A percentile compares a stretch with the other conserved stretches of the same genome.
Conservation (phyloP, 1,284 basidiomycete genomes). For the Entoloma clypeatum region DNA sequence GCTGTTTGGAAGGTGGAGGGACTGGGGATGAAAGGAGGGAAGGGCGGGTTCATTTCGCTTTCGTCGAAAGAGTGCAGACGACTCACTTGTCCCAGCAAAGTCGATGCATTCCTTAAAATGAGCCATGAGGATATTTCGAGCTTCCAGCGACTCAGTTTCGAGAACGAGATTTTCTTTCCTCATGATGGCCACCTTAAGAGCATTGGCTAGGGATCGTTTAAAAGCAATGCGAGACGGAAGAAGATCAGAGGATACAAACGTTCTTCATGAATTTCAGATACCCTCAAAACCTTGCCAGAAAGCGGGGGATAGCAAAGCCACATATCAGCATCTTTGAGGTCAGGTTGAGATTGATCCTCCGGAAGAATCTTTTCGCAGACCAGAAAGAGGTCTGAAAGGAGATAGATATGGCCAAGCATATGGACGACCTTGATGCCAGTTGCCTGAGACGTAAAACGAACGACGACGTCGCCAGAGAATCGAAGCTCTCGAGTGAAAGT, state of each 20-base stretch:
- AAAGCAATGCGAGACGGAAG: conserved; percentile 1
- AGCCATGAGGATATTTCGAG: conserved; percentile 65
- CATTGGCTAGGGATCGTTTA: conserved; percentile 47
- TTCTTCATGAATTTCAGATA: conserved; percentile 59
- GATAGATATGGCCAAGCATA: conserved; percentile 77
- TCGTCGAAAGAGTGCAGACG: background rate
- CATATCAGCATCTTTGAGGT: conserved; percentile 73
- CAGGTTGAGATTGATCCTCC: conserved; percentile 52
- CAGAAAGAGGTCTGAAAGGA: conserved; percentile 91
- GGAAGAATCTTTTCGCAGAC: conserved; percentile 80
- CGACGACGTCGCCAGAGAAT: conserved; percentile 68
- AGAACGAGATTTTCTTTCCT: conserved; percentile 82
- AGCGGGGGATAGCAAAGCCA: conserved; percentile 95
- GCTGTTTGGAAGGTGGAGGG: conserved; percentile 53
- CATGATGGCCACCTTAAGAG: conserved; percentile 81
- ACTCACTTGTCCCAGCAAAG: conserved; percentile 71
- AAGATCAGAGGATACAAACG: conserved; percentile 34
- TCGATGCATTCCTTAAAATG: conserved; percentile 84
- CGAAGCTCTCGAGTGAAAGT: conserved; percentile 81
- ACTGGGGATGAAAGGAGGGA: conserved; percentile 34
- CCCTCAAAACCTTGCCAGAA: conserved; percentile 87
- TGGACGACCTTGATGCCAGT: conserved; percentile 75
- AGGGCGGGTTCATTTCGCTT: background rate
- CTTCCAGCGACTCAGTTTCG: conserved; percentile 57
- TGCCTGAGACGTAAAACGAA: conserved; percentile 77